Evolutionary conservation across 148 eudicot species (phyloP).

Genomic region (Suaeda aralocaspica): DNA sequence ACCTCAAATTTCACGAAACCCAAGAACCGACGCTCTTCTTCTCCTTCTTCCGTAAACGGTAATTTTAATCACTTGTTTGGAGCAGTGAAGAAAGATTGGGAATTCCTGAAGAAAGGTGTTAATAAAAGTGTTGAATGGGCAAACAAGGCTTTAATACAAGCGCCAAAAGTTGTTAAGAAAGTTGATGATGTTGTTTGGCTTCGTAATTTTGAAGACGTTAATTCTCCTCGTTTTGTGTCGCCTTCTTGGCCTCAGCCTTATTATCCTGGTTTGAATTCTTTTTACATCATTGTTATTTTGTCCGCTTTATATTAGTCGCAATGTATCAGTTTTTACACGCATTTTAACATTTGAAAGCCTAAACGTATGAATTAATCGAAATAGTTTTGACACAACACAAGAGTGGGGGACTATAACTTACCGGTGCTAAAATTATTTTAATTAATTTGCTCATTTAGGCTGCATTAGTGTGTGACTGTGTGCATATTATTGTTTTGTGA

Average conservation of each 20-base stretch:
- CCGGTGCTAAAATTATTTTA: too few species aligned
- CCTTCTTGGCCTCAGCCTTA: constrained; percentile 69
- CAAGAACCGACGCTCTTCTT: neutral
- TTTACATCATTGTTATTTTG: too few species aligned
- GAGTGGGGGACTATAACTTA: too few species aligned
- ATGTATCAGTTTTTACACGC: too few species aligned
- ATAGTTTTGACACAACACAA: too few species aligned
- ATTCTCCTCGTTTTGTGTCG: constrained; percentile 21
- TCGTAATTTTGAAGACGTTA: constrained; percentile 58
- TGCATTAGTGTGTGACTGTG: too few species aligned
- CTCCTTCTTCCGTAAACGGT: too few species aligned
- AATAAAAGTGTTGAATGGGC: constrained; percentile 47
- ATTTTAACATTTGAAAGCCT: too few species aligned
- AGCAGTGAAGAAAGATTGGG: constrained; percentile 54
- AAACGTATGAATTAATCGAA: too few species aligned
- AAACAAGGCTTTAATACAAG: constrained; percentile 35
- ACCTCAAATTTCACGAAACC: neutral
- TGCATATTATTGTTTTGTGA: too few species aligned
- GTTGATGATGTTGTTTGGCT: constrained; percentile 70
- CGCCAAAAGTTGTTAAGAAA: constrained; percentile 42
- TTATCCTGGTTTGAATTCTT: constrained; percentile 55
- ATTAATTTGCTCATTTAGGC: too few species aligned
- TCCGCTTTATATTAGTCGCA: too few species aligned
- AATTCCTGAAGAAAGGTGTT: constrained; percentile 45
- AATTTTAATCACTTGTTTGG: constrained; percentile 49